Base-by-base conservation (phyloP, 805 yeast genomes). In the Hermanozyma aechmeae region DNA sequence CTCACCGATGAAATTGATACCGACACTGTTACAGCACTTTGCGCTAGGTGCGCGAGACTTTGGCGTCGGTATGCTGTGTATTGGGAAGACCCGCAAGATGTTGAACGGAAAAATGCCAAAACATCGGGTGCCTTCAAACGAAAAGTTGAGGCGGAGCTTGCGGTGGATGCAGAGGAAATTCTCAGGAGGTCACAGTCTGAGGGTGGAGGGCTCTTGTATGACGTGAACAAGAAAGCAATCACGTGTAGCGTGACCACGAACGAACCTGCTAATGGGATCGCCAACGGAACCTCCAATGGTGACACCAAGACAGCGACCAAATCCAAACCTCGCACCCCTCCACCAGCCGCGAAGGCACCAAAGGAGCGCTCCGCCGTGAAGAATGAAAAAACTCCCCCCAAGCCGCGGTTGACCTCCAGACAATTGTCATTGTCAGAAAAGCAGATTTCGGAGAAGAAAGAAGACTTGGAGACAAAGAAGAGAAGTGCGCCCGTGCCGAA, bases 41-140 rank as follows among this genome's bases (percentile, higher is more conserved):
- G 98, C 51, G 56, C 68, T 16, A 63, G 97, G 30, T 89, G 98
- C 59, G 95, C 96, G 0, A 67, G 81, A 33, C 48, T 92, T 16
- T 89, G 97, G 97, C 68, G 95, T 50, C 60, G 93, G 23, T 89
- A 89, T 51, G 96, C 86, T 0, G 76, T 83, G 0, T 65, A 62
- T 7, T 92, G 97, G 97, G 84, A 78, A 39, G 75, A 73, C 19
- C 95, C 95, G 0, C 41, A 55, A 15, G 85, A 77, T 30, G 75
- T 83, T 0, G 53, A 74, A 24, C 71, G 65, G 47, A 73, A 70
- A 34, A 51, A 45, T 20, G 43, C 54, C 11, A 52, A 48, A 26
- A 48, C 73, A 10, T 68, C 71, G 13, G 65, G 64, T 21, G 71
- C 71, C 1, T 73, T 77, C 77, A 72, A 67, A 39, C 68, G 69